phyloP scores from a whole-genome alignment of 2,329 filamentous ascomycete genomes.

The Aureobasidium sp. region DNA sequence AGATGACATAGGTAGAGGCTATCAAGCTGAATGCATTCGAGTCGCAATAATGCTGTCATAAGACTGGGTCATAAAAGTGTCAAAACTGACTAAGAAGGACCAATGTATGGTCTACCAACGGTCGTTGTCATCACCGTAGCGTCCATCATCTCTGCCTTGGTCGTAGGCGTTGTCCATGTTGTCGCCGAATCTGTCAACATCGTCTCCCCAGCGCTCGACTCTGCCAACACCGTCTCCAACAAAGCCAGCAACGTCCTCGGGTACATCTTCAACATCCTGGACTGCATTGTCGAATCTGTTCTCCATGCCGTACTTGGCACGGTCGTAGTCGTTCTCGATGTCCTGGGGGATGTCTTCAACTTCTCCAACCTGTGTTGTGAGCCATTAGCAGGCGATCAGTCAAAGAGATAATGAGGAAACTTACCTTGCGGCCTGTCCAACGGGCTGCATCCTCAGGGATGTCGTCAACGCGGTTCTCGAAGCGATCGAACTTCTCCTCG shows the following conservation, averaged over 20 bases:
- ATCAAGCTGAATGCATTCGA: not conserved
- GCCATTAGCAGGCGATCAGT: not conserved
- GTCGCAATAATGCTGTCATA: not conserved
- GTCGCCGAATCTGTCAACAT: conserved; percentile 30
- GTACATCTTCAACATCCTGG: conserved; percentile 31
- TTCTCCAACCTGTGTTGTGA: conserved; percentile 28
- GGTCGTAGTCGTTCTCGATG: conserved; percentile 28
- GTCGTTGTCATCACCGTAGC: conserved; percentile 22
- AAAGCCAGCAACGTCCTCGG: conserved; percentile 32
- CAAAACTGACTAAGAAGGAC: not conserved
- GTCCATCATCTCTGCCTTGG: conserved; percentile 30
- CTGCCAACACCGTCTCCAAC: conserved; percentile 36
- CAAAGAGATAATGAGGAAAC: not conserved
- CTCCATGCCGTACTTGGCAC: conserved; percentile 25
- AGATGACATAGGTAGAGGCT: not conserved
- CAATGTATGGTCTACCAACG: conserved; percentile 6
- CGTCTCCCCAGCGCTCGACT: conserved; percentile 38
- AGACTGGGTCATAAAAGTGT: not conserved
- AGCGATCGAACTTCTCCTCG: conserved; percentile 22
- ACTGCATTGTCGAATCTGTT: conserved; percentile 26
- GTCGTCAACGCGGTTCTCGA: conserved; percentile 30
- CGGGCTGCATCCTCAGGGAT: conserved; percentile 38
- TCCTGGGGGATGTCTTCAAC: conserved; percentile 35
- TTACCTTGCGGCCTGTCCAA: conserved; percentile 36
- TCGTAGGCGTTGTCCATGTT: conserved; percentile 38